phyloP scores from a whole-genome alignment of 305 asterid species.

The Fraxinus albicans region DNA sequence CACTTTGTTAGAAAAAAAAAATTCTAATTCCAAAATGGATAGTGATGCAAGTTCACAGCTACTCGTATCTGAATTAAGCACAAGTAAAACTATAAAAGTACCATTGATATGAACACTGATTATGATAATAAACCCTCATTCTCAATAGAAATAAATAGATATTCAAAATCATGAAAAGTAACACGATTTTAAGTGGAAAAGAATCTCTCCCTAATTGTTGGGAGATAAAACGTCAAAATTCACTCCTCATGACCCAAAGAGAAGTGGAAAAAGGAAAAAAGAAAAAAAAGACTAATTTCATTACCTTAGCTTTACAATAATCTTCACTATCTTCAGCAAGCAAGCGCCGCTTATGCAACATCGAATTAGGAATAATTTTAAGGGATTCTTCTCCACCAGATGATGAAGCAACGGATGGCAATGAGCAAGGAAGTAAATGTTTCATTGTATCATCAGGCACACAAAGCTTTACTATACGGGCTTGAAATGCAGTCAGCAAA shows the following conservation, averaged over 20 bases:
- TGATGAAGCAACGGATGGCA: conserved; percentile 27
- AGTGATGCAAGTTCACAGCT: background rate
- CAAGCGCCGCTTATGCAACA: conserved; percentile 41
- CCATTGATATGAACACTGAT: background rate
- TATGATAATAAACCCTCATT: background rate
- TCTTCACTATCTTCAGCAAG: background rate
- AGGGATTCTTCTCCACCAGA: conserved; percentile 36
- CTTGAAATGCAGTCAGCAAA: conserved; percentile 78
- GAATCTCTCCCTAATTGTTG: background rate
- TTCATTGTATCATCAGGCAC: conserved; percentile 42
- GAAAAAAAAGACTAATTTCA: background rate
- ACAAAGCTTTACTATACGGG: conserved; percentile 61
- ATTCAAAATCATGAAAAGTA: background rate
- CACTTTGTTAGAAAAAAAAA: background rate
- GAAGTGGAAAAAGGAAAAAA: background rate
- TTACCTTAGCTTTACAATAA: conserved; percentile 2
- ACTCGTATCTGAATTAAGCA: background rate
- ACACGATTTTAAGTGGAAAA: background rate
- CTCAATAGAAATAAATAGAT: background rate
- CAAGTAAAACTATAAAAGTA: background rate
- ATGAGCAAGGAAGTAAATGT: conserved; percentile 70
- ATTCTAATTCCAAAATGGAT: background rate
- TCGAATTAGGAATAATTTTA: conserved; percentile 31
- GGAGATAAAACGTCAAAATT: background rate
- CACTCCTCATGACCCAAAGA: background rate